Conservation (phyloP, 176 grass and related monocot species). For the Dendrocalamus sinicus region DNA sequence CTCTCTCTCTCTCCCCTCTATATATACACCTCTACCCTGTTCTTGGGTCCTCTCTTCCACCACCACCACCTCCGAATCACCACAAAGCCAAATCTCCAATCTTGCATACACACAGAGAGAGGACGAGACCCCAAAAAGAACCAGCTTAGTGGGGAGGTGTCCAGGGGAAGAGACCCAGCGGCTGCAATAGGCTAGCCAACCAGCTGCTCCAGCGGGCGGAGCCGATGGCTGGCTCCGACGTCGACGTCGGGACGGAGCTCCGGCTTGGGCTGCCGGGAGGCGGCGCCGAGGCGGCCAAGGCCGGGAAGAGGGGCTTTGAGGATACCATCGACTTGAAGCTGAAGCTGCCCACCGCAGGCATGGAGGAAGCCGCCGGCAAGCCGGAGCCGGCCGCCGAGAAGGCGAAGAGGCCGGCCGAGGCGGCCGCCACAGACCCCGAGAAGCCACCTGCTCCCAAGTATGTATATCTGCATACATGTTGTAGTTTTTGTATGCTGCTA, state of each 20-base stretch:
- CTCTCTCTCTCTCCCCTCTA: conserved; percentile 19
- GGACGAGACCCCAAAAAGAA: neutral
- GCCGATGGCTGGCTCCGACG: conserved; percentile 64
- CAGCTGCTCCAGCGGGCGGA: conserved; percentile 50
- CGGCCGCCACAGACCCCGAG: conserved; percentile 57
- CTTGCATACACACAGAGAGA: conserved; percentile 18
- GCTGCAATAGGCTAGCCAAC: conserved; percentile 41
- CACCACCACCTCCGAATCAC: conserved; percentile 24
- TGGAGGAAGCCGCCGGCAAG: conserved; percentile 53
- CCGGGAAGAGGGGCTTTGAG: conserved; percentile 77
- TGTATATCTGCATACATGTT: neutral
- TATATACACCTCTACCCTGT: conserved; percentile 42
- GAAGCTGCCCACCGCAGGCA: conserved; percentile 63
- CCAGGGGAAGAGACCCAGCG: conserved; percentile 1
- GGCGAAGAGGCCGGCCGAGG: conserved; percentile 55
- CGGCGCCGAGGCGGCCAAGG: conserved; percentile 65
- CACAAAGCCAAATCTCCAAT: conserved; percentile 25
- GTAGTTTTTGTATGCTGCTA: neutral
- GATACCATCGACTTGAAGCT: conserved; percentile 94
- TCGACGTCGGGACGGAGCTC: conserved; percentile 90
- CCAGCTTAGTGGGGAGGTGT: conserved; percentile 12
- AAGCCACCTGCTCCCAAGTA: conserved; percentile 90
- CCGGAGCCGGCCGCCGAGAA: conserved; percentile 50
- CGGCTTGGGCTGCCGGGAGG: conserved; percentile 83
- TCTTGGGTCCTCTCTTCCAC: conserved; percentile 53